Conservation (phyloP, 164 flowering plant species). For the Platanus orientalis region DNA sequence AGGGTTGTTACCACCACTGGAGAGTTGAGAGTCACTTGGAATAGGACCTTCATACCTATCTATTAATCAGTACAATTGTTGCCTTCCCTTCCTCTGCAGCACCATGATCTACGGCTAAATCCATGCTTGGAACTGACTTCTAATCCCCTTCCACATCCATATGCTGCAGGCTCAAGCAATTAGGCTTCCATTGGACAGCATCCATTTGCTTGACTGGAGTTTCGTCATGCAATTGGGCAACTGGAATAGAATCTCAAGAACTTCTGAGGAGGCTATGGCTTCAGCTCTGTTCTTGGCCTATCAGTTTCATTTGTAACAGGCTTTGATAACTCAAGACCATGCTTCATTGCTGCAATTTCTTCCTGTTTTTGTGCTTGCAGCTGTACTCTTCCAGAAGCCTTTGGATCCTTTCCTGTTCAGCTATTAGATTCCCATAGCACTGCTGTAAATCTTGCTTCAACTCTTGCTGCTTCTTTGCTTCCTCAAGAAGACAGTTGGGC, state of each 20-base stretch:
- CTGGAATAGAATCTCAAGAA: conserved; percentile 5
- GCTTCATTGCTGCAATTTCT: conserved; percentile 46
- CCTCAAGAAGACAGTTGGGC: no score
- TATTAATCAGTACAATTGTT: no score
- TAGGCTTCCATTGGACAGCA: conserved; percentile 7
- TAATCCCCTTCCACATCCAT: conserved; percentile 17
- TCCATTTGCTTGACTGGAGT: conserved; percentile 6
- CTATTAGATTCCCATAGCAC: conserved; percentile 57
- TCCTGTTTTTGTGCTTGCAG: conserved; percentile 40
- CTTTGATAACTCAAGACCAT: conserved; percentile 22
- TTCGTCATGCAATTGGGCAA: conserved; percentile 12
- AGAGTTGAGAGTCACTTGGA: conserved; percentile 1
- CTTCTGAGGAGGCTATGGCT: conserved; percentile 4
- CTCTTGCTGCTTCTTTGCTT: conserved; percentile 86
- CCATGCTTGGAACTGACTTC: conserved; percentile 4
- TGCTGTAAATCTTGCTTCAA: conserved; percentile 68
- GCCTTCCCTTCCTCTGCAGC: conserved; percentile 8
- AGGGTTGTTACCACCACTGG: background rate
- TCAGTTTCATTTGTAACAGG: conserved; percentile 16
- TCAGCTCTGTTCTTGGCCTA: conserved; percentile 12
- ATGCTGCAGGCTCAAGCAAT: conserved; percentile 4
- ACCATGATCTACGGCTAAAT: no score
- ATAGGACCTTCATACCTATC: conserved; percentile 1
- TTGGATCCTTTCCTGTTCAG: conserved; percentile 54
- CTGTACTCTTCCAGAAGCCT: conserved; percentile 36